A percentile compares a stretch with the other conserved stretches of the same genome.
phyloP scores from a whole-genome alignment of 768 basidiomycete genomes.

The Russula sp. region DNA sequence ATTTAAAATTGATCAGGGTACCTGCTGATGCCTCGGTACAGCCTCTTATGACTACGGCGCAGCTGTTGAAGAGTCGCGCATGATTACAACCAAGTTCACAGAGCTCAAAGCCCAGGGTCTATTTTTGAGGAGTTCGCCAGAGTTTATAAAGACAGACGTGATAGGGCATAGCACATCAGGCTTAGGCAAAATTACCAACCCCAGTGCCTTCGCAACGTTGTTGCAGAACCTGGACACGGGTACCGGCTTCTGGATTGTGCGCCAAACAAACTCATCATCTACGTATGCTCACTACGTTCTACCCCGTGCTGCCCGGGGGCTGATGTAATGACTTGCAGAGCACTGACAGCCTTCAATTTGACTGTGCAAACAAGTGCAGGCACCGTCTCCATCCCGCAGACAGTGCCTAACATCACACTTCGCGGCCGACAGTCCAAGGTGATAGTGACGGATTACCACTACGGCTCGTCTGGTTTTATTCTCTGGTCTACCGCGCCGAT shows the following conservation, averaged over 20 bases:
- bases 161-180: conserved; percentile 57
- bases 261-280: conserved; percentile 63
- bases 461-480: conserved; percentile 51
- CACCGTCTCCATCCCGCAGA: conserved; percentile 49
- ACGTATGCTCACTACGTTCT: conserved; percentile 39
- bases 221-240: conserved; percentile 63
- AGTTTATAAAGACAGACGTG: conserved; percentile 76
- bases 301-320: neutral
- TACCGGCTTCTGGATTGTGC: conserved; percentile 62
- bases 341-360: conserved; percentile 50
- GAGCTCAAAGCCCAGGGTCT: conserved; percentile 75
- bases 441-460: conserved; percentile 64
- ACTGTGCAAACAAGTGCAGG: conserved; percentile 51
- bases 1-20: neutral
- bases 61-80: conserved; percentile 62
- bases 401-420: conserved; percentile 50
- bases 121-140: conserved; percentile 73
- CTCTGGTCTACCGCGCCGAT: conserved; percentile 71
- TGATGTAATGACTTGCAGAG: conserved; percentile 30
- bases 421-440: conserved; percentile 69
- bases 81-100: conserved; percentile 59
- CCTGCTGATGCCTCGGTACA: conserved; percentile 12
- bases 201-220: conserved; percentile 52
- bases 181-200: conserved; percentile 36
- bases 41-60: conserved; percentile 80